Conservation (phyloP, 1,284 basidiomycete species). For the Phaffia rhodozyma region DNA sequence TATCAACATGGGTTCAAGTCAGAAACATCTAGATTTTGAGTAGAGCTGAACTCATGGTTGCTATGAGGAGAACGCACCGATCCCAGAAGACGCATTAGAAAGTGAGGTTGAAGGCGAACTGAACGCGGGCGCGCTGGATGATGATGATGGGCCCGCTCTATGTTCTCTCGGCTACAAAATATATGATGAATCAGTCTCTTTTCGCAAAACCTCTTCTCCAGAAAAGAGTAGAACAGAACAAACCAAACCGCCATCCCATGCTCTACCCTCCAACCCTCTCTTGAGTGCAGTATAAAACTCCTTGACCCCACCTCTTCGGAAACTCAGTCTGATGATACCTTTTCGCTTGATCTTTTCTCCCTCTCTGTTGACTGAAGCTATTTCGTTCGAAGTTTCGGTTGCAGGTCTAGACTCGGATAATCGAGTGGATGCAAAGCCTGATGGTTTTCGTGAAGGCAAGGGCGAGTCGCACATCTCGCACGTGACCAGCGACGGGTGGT, state of each 20-base stretch:
- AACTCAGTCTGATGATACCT: slow-evolving; percentile 49
- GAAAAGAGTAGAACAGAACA: background rate
- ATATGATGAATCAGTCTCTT: background rate
- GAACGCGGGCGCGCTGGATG: too few species aligned
- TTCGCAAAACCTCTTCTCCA: background rate
- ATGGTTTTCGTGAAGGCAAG: too few species aligned
- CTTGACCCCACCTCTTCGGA: slow-evolving; percentile 81
- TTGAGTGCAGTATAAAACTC: slow-evolving; percentile 70
- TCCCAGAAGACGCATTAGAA: background rate
- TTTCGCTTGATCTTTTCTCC: too few species aligned
- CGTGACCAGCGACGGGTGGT: background rate
- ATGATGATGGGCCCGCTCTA: too few species aligned
- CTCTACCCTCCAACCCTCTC: slow-evolving; percentile 58
- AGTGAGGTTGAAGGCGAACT: background rate
- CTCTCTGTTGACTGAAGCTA: too few species aligned
- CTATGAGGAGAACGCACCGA: background rate
- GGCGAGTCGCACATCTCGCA: too few species aligned
- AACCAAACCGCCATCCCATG: slow-evolving; percentile 55
- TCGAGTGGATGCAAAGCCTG: too few species aligned
- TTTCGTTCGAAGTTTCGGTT: too few species aligned
- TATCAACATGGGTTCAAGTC: background rate
- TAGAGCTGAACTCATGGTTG: too few species aligned
- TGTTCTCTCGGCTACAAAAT: too few species aligned
- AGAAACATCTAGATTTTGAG: too few species aligned
- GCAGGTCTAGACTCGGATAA: too few species aligned